Evolutionary conservation across 83 land plant genomes (phyloP), one percentile per base, ranked within the genome.

Genomic region (Larix sibirica): DNA sequence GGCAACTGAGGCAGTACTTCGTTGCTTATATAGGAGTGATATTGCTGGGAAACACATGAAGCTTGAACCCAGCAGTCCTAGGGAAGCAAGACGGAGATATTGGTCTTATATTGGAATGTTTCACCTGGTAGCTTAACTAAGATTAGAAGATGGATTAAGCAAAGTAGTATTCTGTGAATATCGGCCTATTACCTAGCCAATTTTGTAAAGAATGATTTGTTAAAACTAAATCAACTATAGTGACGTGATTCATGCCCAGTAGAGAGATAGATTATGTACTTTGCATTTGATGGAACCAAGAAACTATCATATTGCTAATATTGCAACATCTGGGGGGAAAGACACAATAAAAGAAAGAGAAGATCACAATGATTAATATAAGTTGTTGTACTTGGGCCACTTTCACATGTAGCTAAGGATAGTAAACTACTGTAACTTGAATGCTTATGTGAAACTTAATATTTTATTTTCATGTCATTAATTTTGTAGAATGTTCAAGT

Each of bases 31-130:
- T 85, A 90, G 89, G 83, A 90, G 93, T 83, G 96, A 94, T 70
- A 94, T 94, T 77, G 96, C 95, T 83, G 96, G 96, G 6, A 94
- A 94, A 65, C 88, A 90, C 67, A 94, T 94, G 40, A 94, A 94
- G 84, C 93, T 94, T 79, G 96, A 94, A 82, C 96, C 96, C 58
- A 94, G 96, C 67, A 88, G 96, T 63, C 96, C 96, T 17, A 95
- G 96, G 31, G 96, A 95, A 60, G 92, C 96, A 67, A 84, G 96
- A 28, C 84, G 96, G 74, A 94, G 88, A 95, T 94, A 77, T 20
- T 81, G 84, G 17, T 28, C 58, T 56, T 21, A 42, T 20, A 73
- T 42, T 44, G 56, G 77, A 73, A 44, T 8, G 21, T 8, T 70
- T 7, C 58, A 73, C 54, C 42, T 73, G 20, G 21, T 42, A 23